These are phyloP conservation scores for Skeletonema tropicum DNA, from an alignment of 108 stramenopile genomes.

Conservation along the genomic window DNA sequence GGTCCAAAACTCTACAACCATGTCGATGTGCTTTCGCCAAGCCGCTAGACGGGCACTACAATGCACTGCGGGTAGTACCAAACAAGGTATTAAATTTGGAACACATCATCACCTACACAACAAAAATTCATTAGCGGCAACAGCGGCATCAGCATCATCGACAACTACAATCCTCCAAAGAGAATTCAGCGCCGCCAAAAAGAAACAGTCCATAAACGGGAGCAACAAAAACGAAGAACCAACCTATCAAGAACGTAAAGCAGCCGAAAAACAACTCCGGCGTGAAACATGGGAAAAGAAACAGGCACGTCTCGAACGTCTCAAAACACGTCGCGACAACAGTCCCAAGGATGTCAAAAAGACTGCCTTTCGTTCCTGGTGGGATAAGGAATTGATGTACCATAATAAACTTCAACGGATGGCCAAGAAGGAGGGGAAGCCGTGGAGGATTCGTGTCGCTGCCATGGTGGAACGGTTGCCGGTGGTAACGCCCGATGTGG, in stretches of 20 bases:
- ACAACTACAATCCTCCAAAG: slow-evolving; percentile 7
- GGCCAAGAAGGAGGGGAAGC: slow-evolving; percentile 69
- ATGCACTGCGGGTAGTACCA: background rate
- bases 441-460: slow-evolving; percentile 78
- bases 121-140: background rate
- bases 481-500: slow-evolving; percentile 69
- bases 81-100: slow-evolving; percentile 9
- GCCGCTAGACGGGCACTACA: slow-evolving; percentile 14
- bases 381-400: slow-evolving; percentile 49
- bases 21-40: slow-evolving; percentile 14
- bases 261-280: slow-evolving; percentile 63
- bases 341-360: slow-evolving; percentile 47
- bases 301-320: slow-evolving; percentile 42
- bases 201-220: background rate
- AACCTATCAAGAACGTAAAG: slow-evolving; percentile 40
- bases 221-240: background rate
- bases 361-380: slow-evolving; percentile 67
- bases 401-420: slow-evolving; percentile 64
- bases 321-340: slow-evolving; percentile 63
- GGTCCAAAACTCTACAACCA: background rate
- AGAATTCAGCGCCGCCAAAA: slow-evolving; percentile 21
- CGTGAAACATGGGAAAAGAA: slow-evolving; percentile 45
- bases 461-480: slow-evolving; percentile 78
- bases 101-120: background rate
- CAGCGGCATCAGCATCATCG: background rate